A percentile compares a stretch with the other conserved stretches of the same genome.
These are phyloP conservation scores for Botryotinia convoluta DNA, from an alignment of 2,329 filamentous ascomycete species.

Conservation along the genomic window DNA sequence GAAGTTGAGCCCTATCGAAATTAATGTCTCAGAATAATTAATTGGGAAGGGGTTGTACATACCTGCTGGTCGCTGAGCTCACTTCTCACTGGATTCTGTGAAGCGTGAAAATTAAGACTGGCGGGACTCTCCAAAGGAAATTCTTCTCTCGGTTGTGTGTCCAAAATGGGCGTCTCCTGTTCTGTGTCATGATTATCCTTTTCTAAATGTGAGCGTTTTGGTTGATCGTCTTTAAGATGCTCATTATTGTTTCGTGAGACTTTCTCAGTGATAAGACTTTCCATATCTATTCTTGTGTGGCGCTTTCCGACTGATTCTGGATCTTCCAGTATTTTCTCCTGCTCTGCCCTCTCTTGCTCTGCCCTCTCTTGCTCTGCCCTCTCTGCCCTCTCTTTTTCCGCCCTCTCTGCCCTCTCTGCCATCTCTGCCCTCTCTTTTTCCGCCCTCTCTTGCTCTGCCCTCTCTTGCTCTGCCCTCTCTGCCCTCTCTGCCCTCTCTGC, in stretches of 20 bases:
- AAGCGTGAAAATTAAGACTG: background rate
- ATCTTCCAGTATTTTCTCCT: constrained; percentile 38
- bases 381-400: no score
- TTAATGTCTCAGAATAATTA: background rate
- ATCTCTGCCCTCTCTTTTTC: no score
- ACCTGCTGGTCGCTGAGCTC: background rate
- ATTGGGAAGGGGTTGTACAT: constrained; percentile 17
- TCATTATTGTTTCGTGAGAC: no score
- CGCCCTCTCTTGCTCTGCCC: constrained; percentile 1
- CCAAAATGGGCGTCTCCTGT: constrained; percentile 10
- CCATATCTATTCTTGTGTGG: no score
- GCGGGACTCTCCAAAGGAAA: background rate
- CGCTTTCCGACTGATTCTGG: no score
- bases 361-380: background rate
- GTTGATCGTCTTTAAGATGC: background rate
- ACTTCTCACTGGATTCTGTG: constrained; percentile 1
- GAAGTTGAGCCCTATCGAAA: constrained; percentile 15
- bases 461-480: constrained; percentile 7
- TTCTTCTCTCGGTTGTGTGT: constrained; percentile 17
- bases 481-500: no score
- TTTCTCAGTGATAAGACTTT: no score
- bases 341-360: no score
- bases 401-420: no score
- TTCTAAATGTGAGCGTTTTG: constrained; percentile 36
- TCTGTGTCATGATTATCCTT: constrained; percentile 12